phyloP scores from a whole-genome alignment of 2,329 filamentous ascomycete genomes.

The Calonectria hongkongensis region DNA sequence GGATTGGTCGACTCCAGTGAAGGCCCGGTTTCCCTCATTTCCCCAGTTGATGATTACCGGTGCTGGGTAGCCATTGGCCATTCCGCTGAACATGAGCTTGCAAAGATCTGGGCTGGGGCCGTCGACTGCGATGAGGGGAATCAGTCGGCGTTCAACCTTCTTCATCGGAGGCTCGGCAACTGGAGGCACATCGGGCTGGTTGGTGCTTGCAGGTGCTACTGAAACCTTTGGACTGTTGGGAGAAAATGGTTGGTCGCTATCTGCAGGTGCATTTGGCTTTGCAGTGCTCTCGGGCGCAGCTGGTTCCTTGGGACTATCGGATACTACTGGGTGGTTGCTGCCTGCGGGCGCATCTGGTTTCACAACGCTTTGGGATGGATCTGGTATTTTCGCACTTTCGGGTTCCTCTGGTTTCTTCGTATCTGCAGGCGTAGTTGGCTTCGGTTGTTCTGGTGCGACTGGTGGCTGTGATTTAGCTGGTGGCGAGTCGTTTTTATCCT shows the following conservation, averaged over 20 bases:
- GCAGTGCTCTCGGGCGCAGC: neutral
- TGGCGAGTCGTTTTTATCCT: neutral
- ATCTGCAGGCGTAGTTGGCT: neutral
- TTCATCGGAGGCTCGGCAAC: too few relatives aligned
- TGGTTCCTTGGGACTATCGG: neutral
- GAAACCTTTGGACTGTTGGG: neutral
- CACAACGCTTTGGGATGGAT: neutral
- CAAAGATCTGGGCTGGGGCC: conserved; percentile 51
- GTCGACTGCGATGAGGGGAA: conserved; percentile 44
- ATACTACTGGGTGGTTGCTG: neutral
- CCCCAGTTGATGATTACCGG: conserved; percentile 56
- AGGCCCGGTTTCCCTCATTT: conserved; percentile 37
- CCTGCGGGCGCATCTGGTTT: neutral
- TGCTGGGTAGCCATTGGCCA: conserved; percentile 51
- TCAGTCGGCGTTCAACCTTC: conserved; percentile 37
- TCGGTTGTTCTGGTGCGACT: neutral
- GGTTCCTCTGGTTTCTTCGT: neutral
- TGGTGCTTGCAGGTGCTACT: neutral
- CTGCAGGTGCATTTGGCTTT: neutral
- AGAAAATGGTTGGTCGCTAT: too few relatives aligned
- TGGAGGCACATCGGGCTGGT: neutral
- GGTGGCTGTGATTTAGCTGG: neutral
- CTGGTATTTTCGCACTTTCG: too few relatives aligned
- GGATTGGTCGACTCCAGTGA: conserved; percentile 44
- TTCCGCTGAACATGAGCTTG: conserved; percentile 51